Conservation (phyloP, 1,139 yeast species). For the Magnusiomyces fungicola region DNA sequence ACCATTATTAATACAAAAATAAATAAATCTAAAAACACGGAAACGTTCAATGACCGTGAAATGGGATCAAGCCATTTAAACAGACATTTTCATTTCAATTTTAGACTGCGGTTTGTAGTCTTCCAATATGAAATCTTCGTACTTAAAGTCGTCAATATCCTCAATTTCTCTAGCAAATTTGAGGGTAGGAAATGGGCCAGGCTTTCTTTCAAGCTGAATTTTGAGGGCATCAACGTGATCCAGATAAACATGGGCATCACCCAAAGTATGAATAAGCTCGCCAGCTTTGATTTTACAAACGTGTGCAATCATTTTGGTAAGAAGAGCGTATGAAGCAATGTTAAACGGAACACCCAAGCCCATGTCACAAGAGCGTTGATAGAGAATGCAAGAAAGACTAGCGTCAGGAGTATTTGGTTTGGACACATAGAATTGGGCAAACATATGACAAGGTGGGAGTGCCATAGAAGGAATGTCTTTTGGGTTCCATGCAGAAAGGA, state of each 20-base stretch:
- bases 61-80: constrained; percentile 28
- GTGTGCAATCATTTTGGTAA: constrained; percentile 92
- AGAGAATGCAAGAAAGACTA: constrained; percentile 72
- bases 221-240: constrained; percentile 89
- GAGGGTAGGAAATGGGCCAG: constrained; percentile 74
- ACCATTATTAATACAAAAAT: too few relatives aligned
- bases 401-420: constrained; percentile 47
- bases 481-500: constrained; percentile 97
- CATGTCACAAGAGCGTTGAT: constrained; percentile 99
- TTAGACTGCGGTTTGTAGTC: constrained; percentile 76
- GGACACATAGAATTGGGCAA: constrained; percentile 88
- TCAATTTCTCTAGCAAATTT: constrained; percentile 58
- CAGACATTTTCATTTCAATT: constrained; percentile 82
- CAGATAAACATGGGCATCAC: constrained; percentile 90
- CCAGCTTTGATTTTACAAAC: constrained; percentile 93
- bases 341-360: constrained; percentile 98
- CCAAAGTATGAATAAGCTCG: constrained; percentile 89
- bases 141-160: constrained; percentile 77
- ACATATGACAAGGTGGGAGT: constrained; percentile 95
- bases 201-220: constrained; percentile 66
- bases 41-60: too few relatives aligned
- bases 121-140: constrained; percentile 74
- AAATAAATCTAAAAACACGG: too few relatives aligned
- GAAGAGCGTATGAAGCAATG: constrained; percentile 89
- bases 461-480: constrained; percentile 93